These are phyloP conservation scores for Ascochyta rabiei DNA, from an alignment of 2,329 filamentous ascomycete genomes.

Conservation along the genomic window DNA sequence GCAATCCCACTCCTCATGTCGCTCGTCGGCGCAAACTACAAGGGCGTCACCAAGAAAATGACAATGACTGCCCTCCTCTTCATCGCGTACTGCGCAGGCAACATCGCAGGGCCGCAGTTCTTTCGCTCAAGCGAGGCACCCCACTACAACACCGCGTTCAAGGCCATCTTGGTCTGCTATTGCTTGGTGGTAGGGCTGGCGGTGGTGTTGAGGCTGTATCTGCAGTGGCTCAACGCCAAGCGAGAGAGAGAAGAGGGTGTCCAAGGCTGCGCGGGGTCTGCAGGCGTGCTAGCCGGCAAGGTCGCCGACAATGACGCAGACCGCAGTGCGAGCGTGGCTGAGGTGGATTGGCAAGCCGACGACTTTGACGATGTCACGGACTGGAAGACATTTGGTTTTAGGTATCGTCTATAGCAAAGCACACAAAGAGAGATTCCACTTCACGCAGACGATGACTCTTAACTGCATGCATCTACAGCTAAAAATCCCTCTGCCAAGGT, in stretches of 20 bases:
- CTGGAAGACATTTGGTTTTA: constrained; percentile 33
- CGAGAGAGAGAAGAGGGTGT: constrained; percentile 27
- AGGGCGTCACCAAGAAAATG: constrained; percentile 9
- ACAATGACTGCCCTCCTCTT: constrained; percentile 6
- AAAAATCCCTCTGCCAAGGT: no score
- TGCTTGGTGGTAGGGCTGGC: constrained; percentile 42
- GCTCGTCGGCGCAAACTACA: constrained; percentile 9
- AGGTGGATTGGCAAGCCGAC: constrained; percentile 23
- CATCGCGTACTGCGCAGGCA: constrained; percentile 5
- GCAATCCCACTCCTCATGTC: constrained; percentile 8
- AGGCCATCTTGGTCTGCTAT: constrained; percentile 23
- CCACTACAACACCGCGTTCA: constrained; percentile 9
- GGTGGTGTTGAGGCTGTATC: constrained; percentile 22
- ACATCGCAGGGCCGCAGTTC: constrained; percentile 11
- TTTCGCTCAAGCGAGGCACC: background rate
- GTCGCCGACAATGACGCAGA: constrained; percentile 6
- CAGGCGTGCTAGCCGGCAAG: constrained; percentile 27
- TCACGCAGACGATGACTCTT: no score
- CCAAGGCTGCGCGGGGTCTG: constrained; percentile 27
- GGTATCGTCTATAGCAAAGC: constrained; percentile 22
- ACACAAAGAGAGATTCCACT: no score
- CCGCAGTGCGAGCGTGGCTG: background rate
- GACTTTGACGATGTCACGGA: constrained; percentile 36
- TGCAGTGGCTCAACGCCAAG: constrained; percentile 28
- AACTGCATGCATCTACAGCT: no score